Conservation (phyloP, 2,329 filamentous ascomycete species). For the Apiospora saccharicola region DNA sequence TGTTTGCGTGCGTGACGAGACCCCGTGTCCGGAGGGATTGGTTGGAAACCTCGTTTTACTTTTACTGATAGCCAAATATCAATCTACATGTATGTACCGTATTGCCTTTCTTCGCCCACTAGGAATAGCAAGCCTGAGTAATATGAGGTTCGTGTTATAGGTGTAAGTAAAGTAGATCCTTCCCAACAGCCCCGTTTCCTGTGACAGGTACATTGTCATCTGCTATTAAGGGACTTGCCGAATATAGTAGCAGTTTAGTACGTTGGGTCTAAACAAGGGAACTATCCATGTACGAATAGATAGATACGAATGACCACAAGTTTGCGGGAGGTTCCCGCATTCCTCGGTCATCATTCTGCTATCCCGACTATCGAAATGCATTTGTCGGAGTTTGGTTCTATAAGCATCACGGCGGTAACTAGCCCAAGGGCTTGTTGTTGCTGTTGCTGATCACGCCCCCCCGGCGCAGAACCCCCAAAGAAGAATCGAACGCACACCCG, state of each 20-base stretch:
- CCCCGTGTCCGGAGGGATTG: conserved; percentile 1
- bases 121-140: not conserved
- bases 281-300: too few relatives aligned
- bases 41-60: not conserved
- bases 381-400: not conserved
- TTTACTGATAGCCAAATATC: not conserved
- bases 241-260: not conserved
- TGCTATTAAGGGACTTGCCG: not conserved
- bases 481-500: not conserved
- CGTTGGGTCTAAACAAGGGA: not conserved
- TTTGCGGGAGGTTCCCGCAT: not conserved
- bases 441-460: not conserved
- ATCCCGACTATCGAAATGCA: not conserved
- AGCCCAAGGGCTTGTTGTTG: not conserved
- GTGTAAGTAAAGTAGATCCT: not conserved
- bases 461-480: not conserved
- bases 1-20: conserved; percentile 1
- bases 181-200: too few relatives aligned
- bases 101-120: too few relatives aligned
- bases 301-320: not conserved
- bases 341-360: not conserved
- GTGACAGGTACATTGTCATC: not conserved
- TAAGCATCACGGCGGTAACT: not conserved
- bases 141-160: not conserved
- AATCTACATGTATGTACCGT: not conserved